Conservation (phyloP, 139 green algal species). For the Pseudopediastrum boryanum region DNA sequence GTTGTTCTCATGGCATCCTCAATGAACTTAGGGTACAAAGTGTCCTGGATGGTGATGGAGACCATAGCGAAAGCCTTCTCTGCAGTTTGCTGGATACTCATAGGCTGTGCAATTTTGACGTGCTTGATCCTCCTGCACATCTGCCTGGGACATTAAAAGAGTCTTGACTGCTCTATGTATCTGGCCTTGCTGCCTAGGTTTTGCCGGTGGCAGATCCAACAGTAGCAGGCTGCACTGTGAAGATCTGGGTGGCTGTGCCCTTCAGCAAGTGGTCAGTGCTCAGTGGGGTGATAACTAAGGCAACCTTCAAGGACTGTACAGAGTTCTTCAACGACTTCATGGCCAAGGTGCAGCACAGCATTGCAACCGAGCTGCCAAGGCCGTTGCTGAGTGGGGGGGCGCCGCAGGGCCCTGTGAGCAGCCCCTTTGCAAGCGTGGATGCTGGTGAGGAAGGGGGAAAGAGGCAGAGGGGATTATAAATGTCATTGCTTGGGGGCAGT, state of each 20-base stretch:
- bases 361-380: constrained; percentile 19
- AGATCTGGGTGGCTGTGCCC: constrained; percentile 29
- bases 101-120: neutral
- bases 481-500: no score
- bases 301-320: constrained; percentile 19
- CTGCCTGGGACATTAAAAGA: neutral
- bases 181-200: neutral
- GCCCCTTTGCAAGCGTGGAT: no score
- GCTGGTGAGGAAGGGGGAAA: no score
- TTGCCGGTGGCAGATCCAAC: constrained; percentile 17
- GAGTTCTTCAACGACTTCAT: constrained; percentile 15
- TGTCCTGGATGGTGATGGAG: neutral
- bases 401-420: no score
- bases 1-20: neutral
- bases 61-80: neutral
- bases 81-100: neutral
- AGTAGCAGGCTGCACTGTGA: constrained; percentile 19
- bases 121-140: neutral
- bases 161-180: neutral
- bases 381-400: no score
- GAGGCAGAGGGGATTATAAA: no score
- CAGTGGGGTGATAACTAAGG: constrained; percentile 19
- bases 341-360: constrained; percentile 30
- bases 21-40: no score
- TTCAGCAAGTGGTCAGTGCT: constrained; percentile 18